Percentiles rank a stretch among this genome's conserved stretches.
Evolutionary conservation across 192 early-diverging fungal species (phyloP).

Genomic region (Entrophospora sp.): DNA sequence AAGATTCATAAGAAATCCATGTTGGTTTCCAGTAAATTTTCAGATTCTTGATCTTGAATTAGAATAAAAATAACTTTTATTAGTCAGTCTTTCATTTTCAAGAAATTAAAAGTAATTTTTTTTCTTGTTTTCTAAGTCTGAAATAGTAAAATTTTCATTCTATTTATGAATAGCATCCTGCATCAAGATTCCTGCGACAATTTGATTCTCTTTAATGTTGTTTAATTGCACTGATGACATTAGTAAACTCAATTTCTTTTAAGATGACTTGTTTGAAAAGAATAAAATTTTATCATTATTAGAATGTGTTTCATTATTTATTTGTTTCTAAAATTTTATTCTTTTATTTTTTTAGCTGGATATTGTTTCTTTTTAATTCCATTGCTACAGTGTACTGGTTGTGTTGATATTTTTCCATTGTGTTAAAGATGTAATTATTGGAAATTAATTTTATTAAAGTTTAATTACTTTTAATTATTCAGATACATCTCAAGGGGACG

Average conservation of each 20-base stretch:
- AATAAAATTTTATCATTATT: neutral
- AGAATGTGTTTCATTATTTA: neutral
- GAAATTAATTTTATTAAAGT: no score
- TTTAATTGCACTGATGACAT: neutral
- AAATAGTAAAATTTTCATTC: neutral
- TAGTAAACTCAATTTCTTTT: neutral
- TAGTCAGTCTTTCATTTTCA: neutral
- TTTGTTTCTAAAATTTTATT: neutral
- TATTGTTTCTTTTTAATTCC: no score
- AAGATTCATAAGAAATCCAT: neutral
- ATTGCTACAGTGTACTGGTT: no score
- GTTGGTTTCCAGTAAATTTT: neutral
- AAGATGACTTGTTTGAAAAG: neutral
- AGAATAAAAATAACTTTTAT: neutral
- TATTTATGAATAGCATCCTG: neutral
- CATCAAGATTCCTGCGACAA: neutral
- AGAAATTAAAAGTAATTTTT: neutral
- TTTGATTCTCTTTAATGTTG: neutral
- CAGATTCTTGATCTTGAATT: neutral
- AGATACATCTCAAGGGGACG: no score
- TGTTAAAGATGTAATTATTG: no score
- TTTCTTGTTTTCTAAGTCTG: neutral
- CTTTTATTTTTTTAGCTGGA: neutral
- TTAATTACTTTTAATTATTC: no score
- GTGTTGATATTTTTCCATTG: no score